Evolutionary conservation across 23 red algal genomes (phyloP).

Genomic region (Agarophyton chilense): DNA sequence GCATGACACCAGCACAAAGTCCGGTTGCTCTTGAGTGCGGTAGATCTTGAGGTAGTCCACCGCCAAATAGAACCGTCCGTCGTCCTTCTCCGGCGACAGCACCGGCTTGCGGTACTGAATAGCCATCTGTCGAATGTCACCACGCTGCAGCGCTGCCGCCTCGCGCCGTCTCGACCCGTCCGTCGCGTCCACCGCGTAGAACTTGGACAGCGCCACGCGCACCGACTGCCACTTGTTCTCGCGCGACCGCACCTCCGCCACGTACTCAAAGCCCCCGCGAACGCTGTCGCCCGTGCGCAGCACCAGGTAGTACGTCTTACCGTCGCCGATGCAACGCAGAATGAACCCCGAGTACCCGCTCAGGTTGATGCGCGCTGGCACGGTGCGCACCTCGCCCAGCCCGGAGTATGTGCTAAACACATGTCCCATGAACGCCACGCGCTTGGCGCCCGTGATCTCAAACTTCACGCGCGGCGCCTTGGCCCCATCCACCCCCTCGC

Average conservation of each 20-base stretch:
- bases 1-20: constrained; percentile 96
- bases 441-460: constrained; percentile 48
- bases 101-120: constrained; percentile 81
- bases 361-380: constrained; percentile 69
- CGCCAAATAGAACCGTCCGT: constrained; percentile 85
- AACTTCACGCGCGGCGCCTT: constrained; percentile 59
- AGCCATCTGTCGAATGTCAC: constrained; percentile 79
- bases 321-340: constrained; percentile 90
- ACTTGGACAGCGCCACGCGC: constrained; percentile 85
- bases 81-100: constrained; percentile 70
- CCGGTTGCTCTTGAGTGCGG: constrained; percentile 96
- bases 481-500: constrained; percentile 21
- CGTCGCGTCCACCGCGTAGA: constrained; percentile 19
- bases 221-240: constrained; percentile 90
- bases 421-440: constrained; percentile 75
- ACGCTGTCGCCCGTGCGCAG: constrained; percentile 66
- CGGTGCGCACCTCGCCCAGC: constrained; percentile 53
- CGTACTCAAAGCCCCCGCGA: constrained; percentile 74
- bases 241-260: constrained; percentile 74
- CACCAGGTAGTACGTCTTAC: constrained; percentile 79
- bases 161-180: constrained; percentile 50
- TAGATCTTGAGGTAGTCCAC: constrained; percentile 98
- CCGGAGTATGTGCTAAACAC: constrained; percentile 78
- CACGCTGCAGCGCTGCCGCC: constrained; percentile 54
- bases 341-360: constrained; percentile 88